phyloP scores from a whole-genome alignment of 331 rosid species.

The Malus hybrid region DNA sequence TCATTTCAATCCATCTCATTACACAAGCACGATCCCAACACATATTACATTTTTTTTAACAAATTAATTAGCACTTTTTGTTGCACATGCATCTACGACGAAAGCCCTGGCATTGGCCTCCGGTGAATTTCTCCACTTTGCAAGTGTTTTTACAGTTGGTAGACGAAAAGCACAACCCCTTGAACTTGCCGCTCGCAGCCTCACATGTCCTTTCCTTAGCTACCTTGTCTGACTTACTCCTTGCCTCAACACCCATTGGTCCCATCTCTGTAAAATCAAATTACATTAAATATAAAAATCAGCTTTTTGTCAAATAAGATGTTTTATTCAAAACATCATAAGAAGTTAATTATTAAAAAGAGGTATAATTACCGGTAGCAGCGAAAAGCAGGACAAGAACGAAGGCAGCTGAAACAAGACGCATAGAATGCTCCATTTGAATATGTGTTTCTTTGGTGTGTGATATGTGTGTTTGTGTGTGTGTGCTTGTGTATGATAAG shows the following conservation, averaged over 20 bases:
- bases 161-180: background rate
- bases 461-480: too few species aligned
- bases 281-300: background rate
- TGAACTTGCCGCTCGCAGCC: conserved; percentile 15
- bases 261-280: background rate
- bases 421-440: too few species aligned
- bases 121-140: conserved; percentile 19
- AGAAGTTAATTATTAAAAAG: background rate
- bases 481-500: too few species aligned
- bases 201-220: conserved; percentile 1
- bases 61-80: background rate
- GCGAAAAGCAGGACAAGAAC: background rate
- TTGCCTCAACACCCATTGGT: conserved; percentile 8
- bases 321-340: background rate
- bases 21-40: background rate
- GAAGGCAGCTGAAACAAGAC: background rate
- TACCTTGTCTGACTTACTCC: background rate
- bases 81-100: conserved; percentile 33
- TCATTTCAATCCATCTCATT: background rate
- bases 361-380: background rate
- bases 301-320: background rate
- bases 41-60: background rate
- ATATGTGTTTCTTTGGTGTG: too few species aligned
- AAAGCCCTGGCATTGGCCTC: conserved; percentile 21
- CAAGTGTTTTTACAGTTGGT: conserved; percentile 14